Percentiles rank a stretch among this genome's conserved stretches.
Conservation (phyloP, 2,329 filamentous ascomycete species). For the Madurella fahalii region DNA sequence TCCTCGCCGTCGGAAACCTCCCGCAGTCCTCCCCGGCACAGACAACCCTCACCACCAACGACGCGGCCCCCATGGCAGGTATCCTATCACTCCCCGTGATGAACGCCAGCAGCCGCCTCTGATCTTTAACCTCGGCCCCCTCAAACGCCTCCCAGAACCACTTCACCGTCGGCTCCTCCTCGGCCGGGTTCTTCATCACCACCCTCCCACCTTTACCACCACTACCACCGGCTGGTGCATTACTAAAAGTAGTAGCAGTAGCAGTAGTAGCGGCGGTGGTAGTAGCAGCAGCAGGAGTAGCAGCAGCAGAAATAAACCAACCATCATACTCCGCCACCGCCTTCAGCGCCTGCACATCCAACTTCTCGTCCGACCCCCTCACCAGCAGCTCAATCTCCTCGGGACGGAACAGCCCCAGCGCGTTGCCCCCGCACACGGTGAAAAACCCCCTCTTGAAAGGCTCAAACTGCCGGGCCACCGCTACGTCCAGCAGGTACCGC, state of each 20-base stretch:
- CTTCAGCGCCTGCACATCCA: constrained; percentile 72
- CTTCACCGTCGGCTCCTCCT: constrained; percentile 61
- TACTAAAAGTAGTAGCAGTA: neutral
- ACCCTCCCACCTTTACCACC: constrained; percentile 33
- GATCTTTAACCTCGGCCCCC: constrained; percentile 59
- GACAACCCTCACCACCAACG: constrained; percentile 69
- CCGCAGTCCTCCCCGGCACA: constrained; percentile 71
- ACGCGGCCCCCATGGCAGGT: constrained; percentile 80
- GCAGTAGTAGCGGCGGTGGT: too few relatives aligned
- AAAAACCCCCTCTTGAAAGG: constrained; percentile 94
- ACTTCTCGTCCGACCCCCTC: constrained; percentile 75
- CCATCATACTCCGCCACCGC: constrained; percentile 79
- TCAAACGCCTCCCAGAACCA: constrained; percentile 91
- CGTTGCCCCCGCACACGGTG: constrained; percentile 84
- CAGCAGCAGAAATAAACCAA: too few relatives aligned
- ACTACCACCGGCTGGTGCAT: too few relatives aligned
- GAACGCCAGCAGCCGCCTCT: constrained; percentile 77
- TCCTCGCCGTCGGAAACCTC: constrained; percentile 79
- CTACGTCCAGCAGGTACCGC: constrained; percentile 71
- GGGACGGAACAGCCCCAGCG: constrained; percentile 78
- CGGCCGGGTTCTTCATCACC: constrained; percentile 46
- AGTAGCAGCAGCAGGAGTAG: too few relatives aligned
- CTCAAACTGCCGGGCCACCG: constrained; percentile 79
- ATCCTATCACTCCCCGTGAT: constrained; percentile 89
- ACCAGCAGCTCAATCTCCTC: constrained; percentile 90